Evolutionary conservation across 139 green algal species (phyloP).

Genomic region (Zygnema cylindricum): DNA sequence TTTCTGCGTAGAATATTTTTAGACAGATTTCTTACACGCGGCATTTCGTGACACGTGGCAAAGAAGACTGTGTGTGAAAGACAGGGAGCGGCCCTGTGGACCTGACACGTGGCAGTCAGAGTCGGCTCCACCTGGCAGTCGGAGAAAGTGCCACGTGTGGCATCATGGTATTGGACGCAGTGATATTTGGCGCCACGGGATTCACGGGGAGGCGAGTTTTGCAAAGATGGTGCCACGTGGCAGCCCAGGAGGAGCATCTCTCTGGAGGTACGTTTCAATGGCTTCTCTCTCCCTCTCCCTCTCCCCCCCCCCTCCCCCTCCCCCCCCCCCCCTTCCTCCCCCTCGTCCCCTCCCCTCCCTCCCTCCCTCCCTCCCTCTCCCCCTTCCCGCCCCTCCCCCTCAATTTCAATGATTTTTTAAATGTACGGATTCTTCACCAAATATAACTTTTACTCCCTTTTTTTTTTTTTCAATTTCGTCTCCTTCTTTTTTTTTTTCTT

Average conservation of each 20-base stretch:
- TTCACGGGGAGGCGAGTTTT: slow-evolving; percentile 47
- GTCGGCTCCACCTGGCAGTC: too few species aligned
- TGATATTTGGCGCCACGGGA: slow-evolving; percentile 42
- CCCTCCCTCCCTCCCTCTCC: too few species aligned
- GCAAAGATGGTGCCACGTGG: background rate
- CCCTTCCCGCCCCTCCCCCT: background rate
- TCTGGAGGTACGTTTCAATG: too few species aligned
- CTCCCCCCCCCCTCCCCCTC: background rate
- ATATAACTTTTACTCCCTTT: background rate
- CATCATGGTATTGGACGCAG: too few species aligned
- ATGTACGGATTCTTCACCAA: background rate
- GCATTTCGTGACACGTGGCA: too few species aligned
- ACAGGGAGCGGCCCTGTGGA: too few species aligned
- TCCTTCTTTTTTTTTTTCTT: background rate
- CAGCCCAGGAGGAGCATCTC: too few species aligned
- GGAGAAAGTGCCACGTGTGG: too few species aligned
- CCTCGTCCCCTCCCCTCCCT: background rate
- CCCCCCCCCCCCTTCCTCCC: background rate
- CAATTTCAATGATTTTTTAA: background rate
- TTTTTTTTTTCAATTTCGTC: background rate
- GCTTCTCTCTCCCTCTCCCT: background rate
- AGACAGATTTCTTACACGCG: too few species aligned
- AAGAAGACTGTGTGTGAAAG: too few species aligned
- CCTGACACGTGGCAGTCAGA: too few species aligned
- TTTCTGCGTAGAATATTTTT: too few species aligned